Evolutionary conservation across 192 early-diverging fungal species (phyloP), one percentile per base, ranked within the genome.

Genomic region (Backusella morwellensis): DNA sequence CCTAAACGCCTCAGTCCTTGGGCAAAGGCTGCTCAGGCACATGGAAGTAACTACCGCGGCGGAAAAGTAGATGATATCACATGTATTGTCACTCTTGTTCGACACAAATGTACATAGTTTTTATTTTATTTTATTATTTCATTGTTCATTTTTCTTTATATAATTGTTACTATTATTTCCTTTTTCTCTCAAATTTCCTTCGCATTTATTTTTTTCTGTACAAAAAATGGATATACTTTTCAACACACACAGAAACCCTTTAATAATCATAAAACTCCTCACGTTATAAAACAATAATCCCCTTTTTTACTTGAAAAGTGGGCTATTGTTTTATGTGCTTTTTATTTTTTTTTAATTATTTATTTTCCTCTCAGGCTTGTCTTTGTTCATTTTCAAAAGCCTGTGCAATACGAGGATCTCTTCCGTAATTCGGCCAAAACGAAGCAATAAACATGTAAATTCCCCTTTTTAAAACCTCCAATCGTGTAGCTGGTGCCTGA

Each of bases 11-110:
- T 81, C 2, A 85, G 83, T 36, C 88, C 88, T 8, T 90, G 86
- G 72, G 84, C 85, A 50, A 74, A 82, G 32, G 75, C 83, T 63
- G 86, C 88, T 35, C 77, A 85, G 19, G 82, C 82, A 50, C 84
- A 86, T 41, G 77, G 87, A 36, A 86, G 84, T 42, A 77, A 73
- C 35, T 79, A 84, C 72, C 32, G 41, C 35, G 85, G 85, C n/a
- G 87, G 88, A 17, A 90, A 90, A 81, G 73, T 87, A 19, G 88
- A 90, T 26, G 88, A 90, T 66, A 90, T 90, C 35, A 88, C 87
- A 7, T 86, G 85, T 32, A 82, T 90, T 56, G 86, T 88, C 19
- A 87, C 88, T 0, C 66, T 87, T 17, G 88, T 89, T 29, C 21
- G 56, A 29, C 56, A 63, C 56, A 63, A 63, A 29, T 63, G 56